Evolutionary conservation across 441 rosid genomes (phyloP).

Genomic region (Populus hybrid): DNA sequence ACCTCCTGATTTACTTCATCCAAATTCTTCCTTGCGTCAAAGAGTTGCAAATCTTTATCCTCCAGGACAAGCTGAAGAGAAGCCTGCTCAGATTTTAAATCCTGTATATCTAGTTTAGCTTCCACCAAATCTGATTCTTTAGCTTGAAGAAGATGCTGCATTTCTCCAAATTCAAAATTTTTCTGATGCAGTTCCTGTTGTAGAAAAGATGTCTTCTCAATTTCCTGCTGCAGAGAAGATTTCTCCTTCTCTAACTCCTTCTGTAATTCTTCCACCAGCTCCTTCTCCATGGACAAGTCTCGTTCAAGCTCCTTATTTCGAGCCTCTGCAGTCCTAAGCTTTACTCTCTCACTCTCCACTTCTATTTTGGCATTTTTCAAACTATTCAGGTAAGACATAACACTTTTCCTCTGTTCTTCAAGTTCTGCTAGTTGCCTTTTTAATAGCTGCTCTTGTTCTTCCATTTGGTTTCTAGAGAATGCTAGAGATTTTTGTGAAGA

Average conservation of each 20-base stretch:
- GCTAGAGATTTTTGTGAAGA: constrained; percentile 67
- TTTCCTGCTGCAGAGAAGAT: constrained; percentile 50
- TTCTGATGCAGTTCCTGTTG: constrained; percentile 46
- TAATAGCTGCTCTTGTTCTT: constrained; percentile 53
- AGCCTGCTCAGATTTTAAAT: constrained; percentile 63
- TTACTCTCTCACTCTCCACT: constrained; percentile 67
- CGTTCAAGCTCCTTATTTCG: constrained; percentile 60
- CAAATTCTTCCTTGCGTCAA: constrained; percentile 46
- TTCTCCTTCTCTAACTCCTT: constrained; percentile 53
- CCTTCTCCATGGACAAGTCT: constrained; percentile 49
- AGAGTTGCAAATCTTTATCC: constrained; percentile 68
- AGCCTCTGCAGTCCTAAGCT: constrained; percentile 65
- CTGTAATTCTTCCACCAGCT: constrained; percentile 44
- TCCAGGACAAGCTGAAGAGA: constrained; percentile 54
- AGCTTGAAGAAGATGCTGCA: constrained; percentile 45
- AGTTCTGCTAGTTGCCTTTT: constrained; percentile 51
- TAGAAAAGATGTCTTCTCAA: constrained; percentile 41
- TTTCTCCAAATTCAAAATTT: constrained; percentile 47
- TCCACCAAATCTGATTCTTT: constrained; percentile 74
- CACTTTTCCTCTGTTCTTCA: constrained; percentile 61
- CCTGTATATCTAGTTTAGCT: constrained; percentile 80
- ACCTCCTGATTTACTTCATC: constrained; percentile 60
- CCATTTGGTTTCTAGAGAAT: constrained; percentile 55
- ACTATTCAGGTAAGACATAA: constrained; percentile 55
- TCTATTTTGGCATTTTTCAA: constrained; percentile 66